A percentile compares a stretch with the other conserved stretches of the same genome.
Conservation (phyloP, 139 green algal genomes). For the Volvox africanus region DNA sequence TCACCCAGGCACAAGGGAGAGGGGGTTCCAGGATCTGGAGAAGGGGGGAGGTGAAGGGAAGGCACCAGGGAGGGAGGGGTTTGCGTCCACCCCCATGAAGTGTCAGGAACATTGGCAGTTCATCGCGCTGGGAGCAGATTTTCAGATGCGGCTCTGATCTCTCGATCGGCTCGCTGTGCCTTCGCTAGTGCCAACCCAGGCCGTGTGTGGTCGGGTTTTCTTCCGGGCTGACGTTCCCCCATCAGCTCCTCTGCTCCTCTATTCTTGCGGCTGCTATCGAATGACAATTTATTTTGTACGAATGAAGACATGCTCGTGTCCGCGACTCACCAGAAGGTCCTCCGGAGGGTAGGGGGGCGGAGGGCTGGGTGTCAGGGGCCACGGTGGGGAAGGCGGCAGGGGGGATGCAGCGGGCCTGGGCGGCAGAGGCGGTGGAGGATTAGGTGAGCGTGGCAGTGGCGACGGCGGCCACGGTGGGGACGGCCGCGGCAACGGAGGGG, state of each 20-base stretch:
- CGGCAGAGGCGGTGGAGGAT: not conserved
- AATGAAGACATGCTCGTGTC: no score
- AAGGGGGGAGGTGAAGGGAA: not conserved
- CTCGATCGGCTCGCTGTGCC: not conserved
- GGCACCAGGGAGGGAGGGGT: not conserved
- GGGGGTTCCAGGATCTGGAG: not conserved
- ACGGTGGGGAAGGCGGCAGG: not conserved
- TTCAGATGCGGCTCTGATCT: not conserved
- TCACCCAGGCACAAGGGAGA: slow-evolving; percentile 3
- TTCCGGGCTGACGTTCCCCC: not conserved
- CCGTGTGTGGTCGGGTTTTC: no score
- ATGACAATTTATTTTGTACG: no score
- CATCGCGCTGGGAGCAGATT: not conserved
- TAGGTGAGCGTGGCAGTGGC: not conserved
- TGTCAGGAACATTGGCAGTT: no score
- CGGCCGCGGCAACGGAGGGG: not conserved
- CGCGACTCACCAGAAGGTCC: not conserved
- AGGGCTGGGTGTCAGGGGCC: not conserved
- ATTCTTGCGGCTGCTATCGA: no score
- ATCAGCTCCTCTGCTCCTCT: not conserved
- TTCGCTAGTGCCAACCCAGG: not conserved
- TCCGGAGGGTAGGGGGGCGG: slow-evolving; percentile 2
- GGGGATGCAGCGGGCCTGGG: not conserved
- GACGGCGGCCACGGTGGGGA: no score
- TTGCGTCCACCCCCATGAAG: not conserved